Percentiles rank a stretch among this genome's conserved stretches.
Conservation (phyloP, 2,329 filamentous ascomycete species). For the Thelonectria discophora region DNA sequence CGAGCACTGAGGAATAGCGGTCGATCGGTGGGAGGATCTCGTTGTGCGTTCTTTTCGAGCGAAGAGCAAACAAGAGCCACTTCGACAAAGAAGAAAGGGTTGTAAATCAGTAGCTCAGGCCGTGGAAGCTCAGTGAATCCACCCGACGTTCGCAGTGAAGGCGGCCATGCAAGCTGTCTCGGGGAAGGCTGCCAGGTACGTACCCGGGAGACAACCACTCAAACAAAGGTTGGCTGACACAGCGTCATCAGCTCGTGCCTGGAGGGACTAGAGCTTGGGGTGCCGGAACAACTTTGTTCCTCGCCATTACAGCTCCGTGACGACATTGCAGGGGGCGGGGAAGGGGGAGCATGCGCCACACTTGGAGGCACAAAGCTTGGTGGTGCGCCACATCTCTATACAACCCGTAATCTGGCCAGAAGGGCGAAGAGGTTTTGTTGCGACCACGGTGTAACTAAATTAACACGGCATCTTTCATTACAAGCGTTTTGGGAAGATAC, state of each 20-base stretch:
- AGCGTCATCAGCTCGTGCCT: conserved; percentile 46
- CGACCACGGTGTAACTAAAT: conserved; percentile 23
- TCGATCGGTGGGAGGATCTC: no score
- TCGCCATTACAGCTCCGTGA: neutral
- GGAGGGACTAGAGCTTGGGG: neutral
- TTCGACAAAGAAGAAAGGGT: neutral
- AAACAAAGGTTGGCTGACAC: conserved; percentile 14
- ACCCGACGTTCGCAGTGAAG: conserved; percentile 15
- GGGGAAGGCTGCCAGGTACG: conserved; percentile 13
- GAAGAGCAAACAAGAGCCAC: neutral
- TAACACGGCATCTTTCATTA: conserved; percentile 14
- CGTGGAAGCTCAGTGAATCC: conserved; percentile 34
- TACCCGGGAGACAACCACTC: conserved; percentile 5
- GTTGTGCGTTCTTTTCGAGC: no score
- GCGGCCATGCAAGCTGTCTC: conserved; percentile 24
- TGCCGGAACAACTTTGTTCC: no score
- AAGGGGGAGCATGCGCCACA: conserved; percentile 19
- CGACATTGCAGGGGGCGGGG: neutral
- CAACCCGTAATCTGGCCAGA: conserved; percentile 38
- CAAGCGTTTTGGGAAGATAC: neutral
- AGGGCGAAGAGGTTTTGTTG: conserved; percentile 1
- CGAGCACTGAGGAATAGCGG: no score
- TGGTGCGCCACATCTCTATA: conserved; percentile 24
- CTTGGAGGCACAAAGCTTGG: neutral
- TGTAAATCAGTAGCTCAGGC: conserved; percentile 3